A percentile compares a stretch with the other conserved stretches of the same genome.
These are phyloP conservation scores for Colletotrichum lupini DNA, from an alignment of 2,329 filamentous ascomycete species.

Conservation along the genomic window DNA sequence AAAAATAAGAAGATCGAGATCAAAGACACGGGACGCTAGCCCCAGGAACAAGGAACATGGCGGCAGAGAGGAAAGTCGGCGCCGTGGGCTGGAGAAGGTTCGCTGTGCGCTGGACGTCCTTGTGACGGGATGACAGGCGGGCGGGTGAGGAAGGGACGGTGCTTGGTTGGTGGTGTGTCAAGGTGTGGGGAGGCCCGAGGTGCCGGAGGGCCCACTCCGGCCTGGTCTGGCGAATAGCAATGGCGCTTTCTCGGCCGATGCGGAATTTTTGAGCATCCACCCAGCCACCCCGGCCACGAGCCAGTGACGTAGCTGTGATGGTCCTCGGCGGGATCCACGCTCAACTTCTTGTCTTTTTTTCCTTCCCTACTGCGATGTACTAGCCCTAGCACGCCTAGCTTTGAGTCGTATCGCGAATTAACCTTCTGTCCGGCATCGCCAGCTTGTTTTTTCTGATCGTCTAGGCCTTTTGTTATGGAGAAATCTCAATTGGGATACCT, in stretches of 20 bases:
- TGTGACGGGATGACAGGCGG: constrained; percentile 4
- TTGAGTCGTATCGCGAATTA: constrained; percentile 10
- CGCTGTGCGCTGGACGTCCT: background rate
- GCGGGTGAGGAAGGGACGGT: background rate
- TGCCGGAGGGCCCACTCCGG: constrained; percentile 11
- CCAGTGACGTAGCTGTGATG: constrained; percentile 34
- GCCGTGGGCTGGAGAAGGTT: background rate
- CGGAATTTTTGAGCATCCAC: background rate
- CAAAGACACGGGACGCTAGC: constrained; percentile 17
- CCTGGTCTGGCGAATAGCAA: constrained; percentile 13
- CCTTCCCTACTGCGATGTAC: no score
- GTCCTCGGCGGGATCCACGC: background rate
- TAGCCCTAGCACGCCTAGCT: background rate
- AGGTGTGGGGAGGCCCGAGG: background rate
- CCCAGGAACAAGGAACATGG: constrained; percentile 8
- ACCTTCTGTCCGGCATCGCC: background rate
- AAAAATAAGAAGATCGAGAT: constrained; percentile 1
- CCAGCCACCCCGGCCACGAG: background rate
- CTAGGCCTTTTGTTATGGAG: background rate
- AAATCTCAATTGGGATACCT: background rate
- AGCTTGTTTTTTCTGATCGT: background rate
- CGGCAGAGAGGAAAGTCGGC: background rate
- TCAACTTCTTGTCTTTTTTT: background rate
- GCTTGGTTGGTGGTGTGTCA: background rate
- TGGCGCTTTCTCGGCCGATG: background rate